Base-by-base conservation (phyloP, 768 basidiomycete genomes). In the Macrolepiota albuminosa region DNA sequence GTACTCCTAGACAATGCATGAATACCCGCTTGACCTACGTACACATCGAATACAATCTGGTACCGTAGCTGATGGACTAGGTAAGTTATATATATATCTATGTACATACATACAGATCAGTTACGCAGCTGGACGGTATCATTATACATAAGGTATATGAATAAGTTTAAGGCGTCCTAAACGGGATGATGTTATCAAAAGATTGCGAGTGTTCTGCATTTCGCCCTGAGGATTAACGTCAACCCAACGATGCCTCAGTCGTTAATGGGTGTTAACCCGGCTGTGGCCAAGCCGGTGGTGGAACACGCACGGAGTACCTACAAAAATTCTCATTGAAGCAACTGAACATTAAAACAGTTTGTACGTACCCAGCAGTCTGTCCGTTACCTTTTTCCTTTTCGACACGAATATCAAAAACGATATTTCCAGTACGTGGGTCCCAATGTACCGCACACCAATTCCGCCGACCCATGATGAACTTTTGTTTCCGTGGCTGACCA, bases 301-400 rank as follows among this genome's bases (percentile, higher is more conserved):
- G 68, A 9, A 65, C 60, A 37, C 59, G 64, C 29, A 67, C 63
- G 3, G 58, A 13, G 57, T 71, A 71, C 13, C 70, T 71, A 42
- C 6, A 13, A 18, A 13, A 37, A 33, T 9, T 42, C 24, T n/a
- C 42, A 43, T 43, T 1, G 40, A n/a, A 16, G 10, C n/a, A 39
- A 16, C 7, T 16, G 37, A 37, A 16, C 5, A 26, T 9, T 18
- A 18, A 21, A n/a, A 18, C 29, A 29, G 47, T 18, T 1, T 48
- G 50, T 43, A 71, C 86, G 63, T 70, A 94, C 89, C 89, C 86
- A 63, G 86, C 81, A 26, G 93, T 98, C 60, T 85, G 81, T 7
- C 96, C 96, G 37, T 76, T 58, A 0, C 96, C 96, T 68, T 92
- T 95, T 63, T 80, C 78, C 64, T 82, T 89, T 73, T 99, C 96